Evolutionary conservation across 495 filamentous ascomycete species (phyloP).

Genomic region (Penicillium odoratum): DNA sequence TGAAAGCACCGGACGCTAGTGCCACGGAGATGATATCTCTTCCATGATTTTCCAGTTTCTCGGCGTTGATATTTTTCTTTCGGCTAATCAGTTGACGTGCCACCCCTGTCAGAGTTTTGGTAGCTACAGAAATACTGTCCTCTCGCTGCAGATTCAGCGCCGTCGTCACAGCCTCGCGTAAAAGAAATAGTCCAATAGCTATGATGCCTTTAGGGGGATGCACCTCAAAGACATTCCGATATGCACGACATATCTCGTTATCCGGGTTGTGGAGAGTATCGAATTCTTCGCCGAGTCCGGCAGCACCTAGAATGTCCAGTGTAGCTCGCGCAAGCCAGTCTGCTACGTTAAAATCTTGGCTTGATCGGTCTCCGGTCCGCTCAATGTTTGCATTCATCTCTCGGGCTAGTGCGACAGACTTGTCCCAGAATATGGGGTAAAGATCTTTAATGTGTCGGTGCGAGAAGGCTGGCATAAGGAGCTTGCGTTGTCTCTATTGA

Average conservation of each 20-base stretch:
- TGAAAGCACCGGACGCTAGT: constrained; percentile 62
- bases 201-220: background rate
- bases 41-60: constrained; percentile 30
- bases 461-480: constrained; percentile 68
- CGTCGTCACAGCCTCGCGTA: background rate
- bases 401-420: constrained; percentile 24
- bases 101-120: constrained; percentile 3
- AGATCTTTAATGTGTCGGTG: constrained; percentile 71
- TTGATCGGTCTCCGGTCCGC: background rate
- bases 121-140: background rate
- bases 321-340: constrained; percentile 55
- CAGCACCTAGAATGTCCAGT: constrained; percentile 75
- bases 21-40: constrained; percentile 66
- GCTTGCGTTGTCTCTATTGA: constrained; percentile 55
- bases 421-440: constrained; percentile 69
- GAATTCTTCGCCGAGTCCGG: constrained; percentile 72
- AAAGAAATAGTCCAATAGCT: background rate
- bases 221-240: constrained; percentile 9
- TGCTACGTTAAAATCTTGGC: constrained; percentile 22
- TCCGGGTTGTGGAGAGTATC: constrained; percentile 58
- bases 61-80: constrained; percentile 34
- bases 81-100: constrained; percentile 1
- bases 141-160: constrained; percentile 5
- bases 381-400: constrained; percentile 1
- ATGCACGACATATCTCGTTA: constrained; percentile 48